Evolutionary conservation across 768 basidiomycete genomes (phyloP), one percentile per base, ranked within the genome.

Genomic region (Agaricus sinodeliciosus): DNA sequence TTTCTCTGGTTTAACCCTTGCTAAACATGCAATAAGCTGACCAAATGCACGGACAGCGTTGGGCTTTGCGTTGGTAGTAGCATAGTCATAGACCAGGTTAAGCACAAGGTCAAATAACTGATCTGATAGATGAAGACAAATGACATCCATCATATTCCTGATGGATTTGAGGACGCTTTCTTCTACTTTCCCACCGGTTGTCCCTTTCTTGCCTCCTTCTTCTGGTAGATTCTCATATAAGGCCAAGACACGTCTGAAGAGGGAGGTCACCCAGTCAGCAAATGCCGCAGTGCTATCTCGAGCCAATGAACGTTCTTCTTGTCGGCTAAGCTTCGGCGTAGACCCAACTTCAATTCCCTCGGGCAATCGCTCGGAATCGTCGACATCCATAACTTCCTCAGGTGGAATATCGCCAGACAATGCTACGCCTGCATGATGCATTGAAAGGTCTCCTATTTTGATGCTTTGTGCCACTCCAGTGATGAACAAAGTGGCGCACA

Each of bases 161-260:
- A 90, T 78, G 16, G 87, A 80, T 63, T 85, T 89, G 49, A 91
- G 75, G 22, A 90, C 84, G 36, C 67, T 74, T 59, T 92, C 86
- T 72, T 86, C 89, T 69, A 75, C 79, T 65, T 88, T 89, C n/a
- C 90, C 90, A 19, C 90, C 90, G 1, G 90, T 91, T 34, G 78
- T 85, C 57, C 89, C 89, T 68, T 78, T 81, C 70, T 82, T 83
- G 4, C 95, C 95, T 9, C 90, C 93, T 68, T 95, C 94, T 65
- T 98, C 95, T 0, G 94, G 94, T 4, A 98, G 72, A 63, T 95
- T 94, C 70, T 94, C 90, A 62, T 87, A 94, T 16, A 97, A 69
- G 0, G 88, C 80, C 48, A 92, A 73, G 48, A 92, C 81, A 9
- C 90, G 80, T 13, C 87, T 75, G 61, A 92, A 84, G 27, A 92